phyloP scores from a whole-genome alignment of 495 filamentous ascomycete genomes.

The Neurospora sp. region DNA sequence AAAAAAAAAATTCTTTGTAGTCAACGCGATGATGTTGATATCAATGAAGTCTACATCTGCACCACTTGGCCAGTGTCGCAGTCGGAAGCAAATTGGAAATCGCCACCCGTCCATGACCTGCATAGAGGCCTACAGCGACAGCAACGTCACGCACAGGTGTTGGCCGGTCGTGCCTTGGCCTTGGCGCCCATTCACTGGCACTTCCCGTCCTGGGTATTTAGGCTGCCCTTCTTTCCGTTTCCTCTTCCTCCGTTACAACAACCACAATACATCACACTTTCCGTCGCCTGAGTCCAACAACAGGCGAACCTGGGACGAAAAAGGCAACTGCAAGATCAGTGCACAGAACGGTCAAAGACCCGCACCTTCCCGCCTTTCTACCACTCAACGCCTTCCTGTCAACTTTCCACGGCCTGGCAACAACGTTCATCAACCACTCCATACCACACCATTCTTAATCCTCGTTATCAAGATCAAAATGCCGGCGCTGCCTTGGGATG shows the following conservation, averaged over 20 bases:
- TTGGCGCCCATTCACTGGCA: too few relatives aligned
- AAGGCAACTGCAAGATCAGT: not conserved
- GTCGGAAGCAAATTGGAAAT: not conserved
- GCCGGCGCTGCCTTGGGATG: not conserved
- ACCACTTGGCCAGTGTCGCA: not conserved
- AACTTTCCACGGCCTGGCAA: not conserved
- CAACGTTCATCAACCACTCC: not conserved
- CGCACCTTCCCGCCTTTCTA: not conserved
- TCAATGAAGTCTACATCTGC: not conserved
- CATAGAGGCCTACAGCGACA: not conserved
- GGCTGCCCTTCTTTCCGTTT: too few relatives aligned
- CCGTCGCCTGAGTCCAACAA: too few relatives aligned
- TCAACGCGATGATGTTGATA: not conserved
- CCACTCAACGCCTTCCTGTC: not conserved
- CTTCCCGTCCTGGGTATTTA: too few relatives aligned
- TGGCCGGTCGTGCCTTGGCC: too few relatives aligned
- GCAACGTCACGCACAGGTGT: not conserved
- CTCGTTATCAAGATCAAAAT: not conserved
- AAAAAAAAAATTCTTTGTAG: not conserved
- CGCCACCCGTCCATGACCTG: not conserved
- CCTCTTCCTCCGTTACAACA: too few relatives aligned
- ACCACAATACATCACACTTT: too few relatives aligned
- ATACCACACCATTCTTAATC: not conserved
- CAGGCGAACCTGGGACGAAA: not conserved
- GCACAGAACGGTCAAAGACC: not conserved